phyloP scores from a whole-genome alignment of 164 flowering plant genomes.

The Santalum album region DNA sequence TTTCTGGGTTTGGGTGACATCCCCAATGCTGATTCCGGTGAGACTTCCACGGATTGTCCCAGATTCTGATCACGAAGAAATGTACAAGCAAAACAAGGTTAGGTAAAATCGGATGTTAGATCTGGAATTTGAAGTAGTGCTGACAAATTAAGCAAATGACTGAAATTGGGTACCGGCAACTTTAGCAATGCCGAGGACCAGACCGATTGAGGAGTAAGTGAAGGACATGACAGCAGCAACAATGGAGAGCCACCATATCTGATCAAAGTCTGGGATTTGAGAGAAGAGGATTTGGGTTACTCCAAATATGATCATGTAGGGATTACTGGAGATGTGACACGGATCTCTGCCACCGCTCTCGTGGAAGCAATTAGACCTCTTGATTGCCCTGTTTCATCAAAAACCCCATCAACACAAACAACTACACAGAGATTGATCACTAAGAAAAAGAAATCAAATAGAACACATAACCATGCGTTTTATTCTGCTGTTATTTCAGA shows the following conservation, averaged over 20 bases:
- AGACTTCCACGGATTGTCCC: constrained; percentile 41
- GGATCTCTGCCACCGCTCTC: constrained; percentile 25
- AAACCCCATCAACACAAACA: neutral
- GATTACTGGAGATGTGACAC: constrained; percentile 33
- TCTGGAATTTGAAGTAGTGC: too few relatives aligned
- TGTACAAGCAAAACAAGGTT: too few relatives aligned
- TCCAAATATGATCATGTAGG: constrained; percentile 49
- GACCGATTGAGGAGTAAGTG: constrained; percentile 49
- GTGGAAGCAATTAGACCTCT: constrained; percentile 53
- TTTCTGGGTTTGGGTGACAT: constrained; percentile 40
- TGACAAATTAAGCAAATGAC: too few relatives aligned
- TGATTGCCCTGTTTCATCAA: constrained; percentile 40
- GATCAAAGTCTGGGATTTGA: constrained; percentile 53
- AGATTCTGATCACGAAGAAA: constrained; percentile 14
- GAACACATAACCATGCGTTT: neutral
- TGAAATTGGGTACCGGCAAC: constrained; percentile 27
- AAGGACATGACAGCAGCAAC: constrained; percentile 64
- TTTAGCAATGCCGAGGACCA: constrained; percentile 41
- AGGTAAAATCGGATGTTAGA: too few relatives aligned
- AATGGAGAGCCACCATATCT: constrained; percentile 56
- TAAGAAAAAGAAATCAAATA: neutral
- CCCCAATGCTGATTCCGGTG: constrained; percentile 51
- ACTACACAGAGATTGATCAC: neutral
- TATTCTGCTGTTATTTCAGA: neutral
- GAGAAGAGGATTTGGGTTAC: constrained; percentile 32